Conservation (phyloP, 192 early-diverging fungal genomes). For the Backusella mclennaniae region DNA sequence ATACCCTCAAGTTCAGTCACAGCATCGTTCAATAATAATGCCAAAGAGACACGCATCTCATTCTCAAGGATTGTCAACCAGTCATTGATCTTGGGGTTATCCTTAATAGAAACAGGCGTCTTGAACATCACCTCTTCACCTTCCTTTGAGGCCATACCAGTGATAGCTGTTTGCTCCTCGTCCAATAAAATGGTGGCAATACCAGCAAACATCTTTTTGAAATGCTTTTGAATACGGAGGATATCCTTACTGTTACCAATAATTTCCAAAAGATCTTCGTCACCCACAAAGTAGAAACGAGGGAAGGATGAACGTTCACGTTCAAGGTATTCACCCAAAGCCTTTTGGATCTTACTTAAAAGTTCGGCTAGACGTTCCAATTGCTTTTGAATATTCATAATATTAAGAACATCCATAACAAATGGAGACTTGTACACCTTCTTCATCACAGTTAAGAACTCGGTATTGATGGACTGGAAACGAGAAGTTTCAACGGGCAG, state of each 20-base stretch:
- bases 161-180: conserved; percentile 74
- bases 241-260: conserved; percentile 98
- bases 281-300: conserved; percentile 99
- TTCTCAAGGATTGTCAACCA: conserved; percentile 94
- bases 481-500: conserved; percentile 94
- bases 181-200: conserved; percentile 79
- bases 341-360: conserved; percentile 95
- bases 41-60: conserved; percentile 91
- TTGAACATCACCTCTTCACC: conserved; percentile 88
- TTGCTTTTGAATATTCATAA: conserved; percentile 93
- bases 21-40: conserved; percentile 69
- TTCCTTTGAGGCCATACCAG: conserved; percentile 89
- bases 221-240: conserved; percentile 93
- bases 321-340: conserved; percentile 98
- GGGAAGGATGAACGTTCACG: conserved; percentile 96
- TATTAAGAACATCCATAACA: conserved; percentile 91
- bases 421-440: conserved; percentile 98
- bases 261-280: conserved; percentile 99
- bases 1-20: conserved; percentile 65
- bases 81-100: conserved; percentile 93
- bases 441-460: conserved; percentile 98
- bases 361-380: conserved; percentile 93
- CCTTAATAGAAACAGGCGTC: conserved; percentile 72
- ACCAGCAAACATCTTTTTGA: conserved; percentile 99
- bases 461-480: conserved; percentile 96